Percentiles rank a stretch among this genome's conserved stretches.
phyloP scores from a whole-genome alignment of 2,329 filamentous ascomycete genomes.

The Colletotrichum sp. region DNA sequence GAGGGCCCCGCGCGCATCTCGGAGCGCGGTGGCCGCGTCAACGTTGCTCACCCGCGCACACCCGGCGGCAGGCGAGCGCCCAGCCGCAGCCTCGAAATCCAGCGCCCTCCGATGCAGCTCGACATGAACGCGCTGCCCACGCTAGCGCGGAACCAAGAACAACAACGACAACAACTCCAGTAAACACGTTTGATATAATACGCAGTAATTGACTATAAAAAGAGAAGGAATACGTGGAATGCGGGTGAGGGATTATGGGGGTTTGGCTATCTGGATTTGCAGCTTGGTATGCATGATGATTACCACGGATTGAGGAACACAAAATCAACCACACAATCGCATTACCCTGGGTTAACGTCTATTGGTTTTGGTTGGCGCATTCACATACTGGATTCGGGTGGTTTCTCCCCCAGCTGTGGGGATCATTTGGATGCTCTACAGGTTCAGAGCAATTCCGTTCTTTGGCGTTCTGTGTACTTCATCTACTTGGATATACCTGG shows the following conservation, averaged over 20 bases:
- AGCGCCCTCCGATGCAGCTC: constrained; percentile 43
- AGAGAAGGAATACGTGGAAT: neutral
- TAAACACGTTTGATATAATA: neutral
- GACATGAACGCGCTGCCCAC: constrained; percentile 29
- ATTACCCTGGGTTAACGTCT: neutral
- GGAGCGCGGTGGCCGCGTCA: constrained; percentile 59
- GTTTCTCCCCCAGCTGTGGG: neutral
- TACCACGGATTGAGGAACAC: neutral
- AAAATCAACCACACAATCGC: neutral
- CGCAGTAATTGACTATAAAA: neutral
- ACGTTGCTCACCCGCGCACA: constrained; percentile 61
- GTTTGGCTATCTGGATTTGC: neutral
- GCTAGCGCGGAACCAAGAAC: neutral
- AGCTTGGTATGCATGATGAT: neutral
- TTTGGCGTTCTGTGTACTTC: neutral
- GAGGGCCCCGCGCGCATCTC: constrained; percentile 51
- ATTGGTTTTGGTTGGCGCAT: neutral
- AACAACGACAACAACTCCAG: neutral
- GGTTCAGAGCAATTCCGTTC: neutral
- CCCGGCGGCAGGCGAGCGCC: constrained; percentile 58
- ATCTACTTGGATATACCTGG: constrained; percentile 13
- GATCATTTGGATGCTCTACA: neutral
- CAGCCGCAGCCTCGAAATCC: constrained; percentile 62
- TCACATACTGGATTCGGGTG: neutral
- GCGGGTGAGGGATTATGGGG: neutral